Percentiles rank a stretch among this genome's conserved stretches.
Evolutionary conservation across 108 stramenopile species (phyloP).

Genomic region (Chaetoceros tenuissimus): DNA sequence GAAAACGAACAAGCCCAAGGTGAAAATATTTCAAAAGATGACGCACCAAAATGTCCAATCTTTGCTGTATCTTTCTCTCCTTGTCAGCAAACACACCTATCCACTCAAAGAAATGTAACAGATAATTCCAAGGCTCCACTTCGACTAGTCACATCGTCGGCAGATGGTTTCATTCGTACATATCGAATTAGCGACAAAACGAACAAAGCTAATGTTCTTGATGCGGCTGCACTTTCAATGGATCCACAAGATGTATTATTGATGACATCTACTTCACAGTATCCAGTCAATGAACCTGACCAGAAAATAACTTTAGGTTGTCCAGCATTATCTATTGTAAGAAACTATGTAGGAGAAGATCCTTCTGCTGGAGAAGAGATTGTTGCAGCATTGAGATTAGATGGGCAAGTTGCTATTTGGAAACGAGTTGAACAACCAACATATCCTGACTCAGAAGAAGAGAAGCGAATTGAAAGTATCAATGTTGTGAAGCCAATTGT

Average conservation of each 20-base stretch:
- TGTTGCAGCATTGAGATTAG: slow-evolving; percentile 22
- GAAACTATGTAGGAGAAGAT: slow-evolving; percentile 45
- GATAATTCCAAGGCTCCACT: neutral
- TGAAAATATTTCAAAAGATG: slow-evolving; percentile 11
- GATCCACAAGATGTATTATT: slow-evolving; percentile 17
- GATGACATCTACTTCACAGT: neutral
- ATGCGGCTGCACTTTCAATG: slow-evolving; percentile 24
- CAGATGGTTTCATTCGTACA: slow-evolving; percentile 24
- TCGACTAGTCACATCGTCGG: slow-evolving; percentile 19
- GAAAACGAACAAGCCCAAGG: neutral
- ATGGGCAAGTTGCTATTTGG: slow-evolving; percentile 28
- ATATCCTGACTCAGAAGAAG: neutral
- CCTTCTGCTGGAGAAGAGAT: slow-evolving; percentile 28
- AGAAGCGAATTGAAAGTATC: neutral
- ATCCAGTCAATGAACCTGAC: neutral
- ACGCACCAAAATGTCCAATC: slow-evolving; percentile 21
- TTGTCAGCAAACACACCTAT: neutral
- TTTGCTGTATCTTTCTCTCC: neutral
- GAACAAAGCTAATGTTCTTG: slow-evolving; percentile 8
- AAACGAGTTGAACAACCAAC: neutral
- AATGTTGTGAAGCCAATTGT: neutral
- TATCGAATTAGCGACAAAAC: slow-evolving; percentile 22
- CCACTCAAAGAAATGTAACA: neutral
- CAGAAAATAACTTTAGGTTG: slow-evolving; percentile 10
- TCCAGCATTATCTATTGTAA: slow-evolving; percentile 13